Percentiles rank a stretch among this genome's conserved stretches.
Conservation (phyloP, 2,329 filamentous ascomycete genomes). For the Diplodia corticola region DNA sequence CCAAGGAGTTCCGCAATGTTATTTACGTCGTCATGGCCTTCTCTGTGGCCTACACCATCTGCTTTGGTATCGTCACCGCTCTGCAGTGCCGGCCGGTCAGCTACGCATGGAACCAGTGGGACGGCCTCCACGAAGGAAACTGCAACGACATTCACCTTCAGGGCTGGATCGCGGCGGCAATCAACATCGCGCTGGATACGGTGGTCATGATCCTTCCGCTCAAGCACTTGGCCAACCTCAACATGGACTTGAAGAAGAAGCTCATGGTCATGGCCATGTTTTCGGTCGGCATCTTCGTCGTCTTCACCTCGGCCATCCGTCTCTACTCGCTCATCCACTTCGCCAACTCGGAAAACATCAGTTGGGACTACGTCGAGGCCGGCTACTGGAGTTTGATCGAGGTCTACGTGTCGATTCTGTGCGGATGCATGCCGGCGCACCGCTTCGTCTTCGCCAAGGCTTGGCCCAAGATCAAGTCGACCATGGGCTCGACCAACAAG, state of each 20-base stretch:
- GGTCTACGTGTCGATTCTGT: constrained; percentile 42
- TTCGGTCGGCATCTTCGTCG: constrained; percentile 42
- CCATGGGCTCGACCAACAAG: neutral
- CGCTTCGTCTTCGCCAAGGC: constrained; percentile 26
- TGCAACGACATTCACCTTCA: constrained; percentile 39
- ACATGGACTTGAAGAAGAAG: constrained; percentile 38
- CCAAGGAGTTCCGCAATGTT: constrained; percentile 30
- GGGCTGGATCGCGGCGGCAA: constrained; percentile 33
- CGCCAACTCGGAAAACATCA: constrained; percentile 43
- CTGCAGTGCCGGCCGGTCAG: constrained; percentile 30
- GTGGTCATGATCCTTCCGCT: constrained; percentile 37
- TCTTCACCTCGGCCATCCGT: constrained; percentile 46
- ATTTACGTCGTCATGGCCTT: constrained; percentile 33
- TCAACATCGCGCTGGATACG: constrained; percentile 36
- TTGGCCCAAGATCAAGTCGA: constrained; percentile 22
- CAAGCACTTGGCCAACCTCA: constrained; percentile 33
- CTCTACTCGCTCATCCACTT: constrained; percentile 47
- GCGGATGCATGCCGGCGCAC: constrained; percentile 44
- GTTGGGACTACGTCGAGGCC: constrained; percentile 44
- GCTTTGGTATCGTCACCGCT: constrained; percentile 26
- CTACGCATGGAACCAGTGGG: constrained; percentile 33
- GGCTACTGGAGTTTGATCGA: constrained; percentile 46
- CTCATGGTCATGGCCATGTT: constrained; percentile 41
- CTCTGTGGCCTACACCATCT: constrained; percentile 29
- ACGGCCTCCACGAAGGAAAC: constrained; percentile 28